Conservation (phyloP, 2,329 filamentous ascomycete species). For the Amylocarpus encephaloides region DNA sequence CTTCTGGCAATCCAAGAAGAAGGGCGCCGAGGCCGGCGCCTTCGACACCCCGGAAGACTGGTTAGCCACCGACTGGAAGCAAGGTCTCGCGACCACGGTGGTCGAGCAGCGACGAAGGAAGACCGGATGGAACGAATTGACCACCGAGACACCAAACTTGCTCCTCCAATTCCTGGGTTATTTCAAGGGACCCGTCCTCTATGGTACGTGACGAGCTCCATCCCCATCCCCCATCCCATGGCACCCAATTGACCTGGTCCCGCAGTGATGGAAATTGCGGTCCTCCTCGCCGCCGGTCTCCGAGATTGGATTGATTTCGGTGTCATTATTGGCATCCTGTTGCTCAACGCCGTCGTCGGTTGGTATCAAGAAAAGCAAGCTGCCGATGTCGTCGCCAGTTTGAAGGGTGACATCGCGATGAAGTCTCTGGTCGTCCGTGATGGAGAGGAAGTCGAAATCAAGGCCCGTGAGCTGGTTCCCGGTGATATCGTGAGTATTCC, state of each 20-base stretch:
- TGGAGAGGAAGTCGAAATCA: constrained; percentile 61
- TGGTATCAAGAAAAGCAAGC: constrained; percentile 80
- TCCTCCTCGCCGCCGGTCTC: constrained; percentile 66
- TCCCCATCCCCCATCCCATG: neutral
- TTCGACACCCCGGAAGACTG: constrained; percentile 54
- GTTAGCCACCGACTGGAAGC: constrained; percentile 60
- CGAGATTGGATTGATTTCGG: constrained; percentile 71
- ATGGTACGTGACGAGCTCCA: constrained; percentile 48
- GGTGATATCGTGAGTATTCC: constrained; percentile 61
- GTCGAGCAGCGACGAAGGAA: constrained; percentile 60
- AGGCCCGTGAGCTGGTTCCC: constrained; percentile 67
- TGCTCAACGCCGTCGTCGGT: constrained; percentile 70
- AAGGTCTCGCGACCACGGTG: constrained; percentile 53
- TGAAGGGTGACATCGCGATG: constrained; percentile 77
- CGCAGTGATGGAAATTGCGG: constrained; percentile 70
- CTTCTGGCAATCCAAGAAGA: constrained; percentile 53
- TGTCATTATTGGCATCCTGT: constrained; percentile 69
- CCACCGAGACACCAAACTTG: constrained; percentile 69
- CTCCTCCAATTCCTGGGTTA: constrained; percentile 68
- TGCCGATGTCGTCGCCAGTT: constrained; percentile 65
- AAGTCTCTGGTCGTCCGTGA: constrained; percentile 62
- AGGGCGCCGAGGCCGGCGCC: constrained; percentile 31
- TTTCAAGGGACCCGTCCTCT: constrained; percentile 71
- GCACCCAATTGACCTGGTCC: constrained; percentile 11
- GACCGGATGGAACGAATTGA: constrained; percentile 65